phyloP scores from a whole-genome alignment of 257 asterid species.

The Solanum medicagineum region DNA sequence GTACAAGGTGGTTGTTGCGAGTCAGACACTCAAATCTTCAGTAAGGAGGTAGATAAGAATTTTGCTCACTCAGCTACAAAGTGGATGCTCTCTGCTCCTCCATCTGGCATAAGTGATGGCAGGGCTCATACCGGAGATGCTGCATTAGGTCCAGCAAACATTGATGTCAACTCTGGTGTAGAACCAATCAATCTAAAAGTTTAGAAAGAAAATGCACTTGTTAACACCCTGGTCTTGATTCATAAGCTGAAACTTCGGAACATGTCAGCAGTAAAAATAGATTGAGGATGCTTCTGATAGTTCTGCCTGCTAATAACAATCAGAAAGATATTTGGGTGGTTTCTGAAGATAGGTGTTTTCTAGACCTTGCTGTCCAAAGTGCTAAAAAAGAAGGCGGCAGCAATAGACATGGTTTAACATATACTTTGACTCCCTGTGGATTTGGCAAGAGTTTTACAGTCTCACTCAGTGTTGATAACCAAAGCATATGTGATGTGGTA shows the following conservation, averaged over 20 bases:
- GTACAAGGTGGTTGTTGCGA: neutral
- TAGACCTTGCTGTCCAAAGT: neutral
- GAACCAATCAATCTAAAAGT: neutral
- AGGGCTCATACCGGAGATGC: neutral
- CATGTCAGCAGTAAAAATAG: neutral
- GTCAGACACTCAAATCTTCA: conserved; percentile 1
- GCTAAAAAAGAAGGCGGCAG: neutral
- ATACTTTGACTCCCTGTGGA: neutral
- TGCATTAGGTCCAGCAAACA: neutral
- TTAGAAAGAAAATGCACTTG: neutral
- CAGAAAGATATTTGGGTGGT: neutral
- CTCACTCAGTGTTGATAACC: conserved; percentile 1
- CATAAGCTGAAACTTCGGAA: neutral
- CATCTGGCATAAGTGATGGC: neutral
- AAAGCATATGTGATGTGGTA: neutral
- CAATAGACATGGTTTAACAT: neutral
- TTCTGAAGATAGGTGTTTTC: neutral
- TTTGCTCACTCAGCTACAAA: neutral
- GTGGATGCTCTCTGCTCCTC: neutral
- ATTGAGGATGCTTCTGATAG: neutral
- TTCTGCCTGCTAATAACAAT: neutral
- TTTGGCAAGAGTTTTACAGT: neutral
- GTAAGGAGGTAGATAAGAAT: neutral
- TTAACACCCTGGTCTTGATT: neutral
- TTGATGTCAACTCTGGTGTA: neutral